phyloP scores from a whole-genome alignment of 2,329 filamentous ascomycete species.

The Ambrosiella cleistominuta region DNA sequence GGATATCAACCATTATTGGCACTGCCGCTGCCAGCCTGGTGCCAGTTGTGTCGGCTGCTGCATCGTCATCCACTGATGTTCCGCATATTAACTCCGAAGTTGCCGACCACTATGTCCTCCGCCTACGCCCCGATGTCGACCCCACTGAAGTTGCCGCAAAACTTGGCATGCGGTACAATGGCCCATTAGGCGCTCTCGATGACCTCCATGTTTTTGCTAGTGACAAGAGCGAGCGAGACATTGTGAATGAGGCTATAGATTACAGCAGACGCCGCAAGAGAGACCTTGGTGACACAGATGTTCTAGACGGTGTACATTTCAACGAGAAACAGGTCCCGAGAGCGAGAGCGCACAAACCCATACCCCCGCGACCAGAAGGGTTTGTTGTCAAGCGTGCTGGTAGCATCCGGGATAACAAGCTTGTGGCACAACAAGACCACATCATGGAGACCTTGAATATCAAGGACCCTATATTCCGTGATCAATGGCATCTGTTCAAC shows the following conservation, averaged over 20 bases:
- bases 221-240: slow-evolving; percentile 41
- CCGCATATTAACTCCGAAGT: slow-evolving; percentile 43
- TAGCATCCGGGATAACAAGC: slow-evolving; percentile 19
- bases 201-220: slow-evolving; percentile 76
- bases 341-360: slow-evolving; percentile 31
- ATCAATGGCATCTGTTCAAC: slow-evolving; percentile 95
- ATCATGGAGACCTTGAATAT: slow-evolving; percentile 56
- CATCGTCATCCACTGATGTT: slow-evolving; percentile 30
- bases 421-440: slow-evolving; percentile 38
- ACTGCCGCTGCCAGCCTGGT: slow-evolving; percentile 31
- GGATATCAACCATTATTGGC: slow-evolving; percentile 33
- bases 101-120: slow-evolving; percentile 86
- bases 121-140: slow-evolving; percentile 49
- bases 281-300: slow-evolving; percentile 30
- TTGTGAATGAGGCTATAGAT: slow-evolving; percentile 24
- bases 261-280: slow-evolving; percentile 41
- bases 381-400: slow-evolving; percentile 11
- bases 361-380: slow-evolving; percentile 24
- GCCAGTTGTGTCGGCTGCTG: slow-evolving; percentile 27
- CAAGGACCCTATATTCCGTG: slow-evolving; percentile 71
- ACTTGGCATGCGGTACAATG: slow-evolving; percentile 65
- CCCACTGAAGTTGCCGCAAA: slow-evolving; percentile 53
- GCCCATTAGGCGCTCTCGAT: slow-evolving; percentile 57
- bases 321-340: slow-evolving; percentile 53
- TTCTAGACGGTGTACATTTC: slow-evolving; percentile 58